Base-by-base conservation (phyloP, 2,329 filamentous ascomycete genomes). In the Ophiognomonia clavigignenti-juglandacearum region DNA sequence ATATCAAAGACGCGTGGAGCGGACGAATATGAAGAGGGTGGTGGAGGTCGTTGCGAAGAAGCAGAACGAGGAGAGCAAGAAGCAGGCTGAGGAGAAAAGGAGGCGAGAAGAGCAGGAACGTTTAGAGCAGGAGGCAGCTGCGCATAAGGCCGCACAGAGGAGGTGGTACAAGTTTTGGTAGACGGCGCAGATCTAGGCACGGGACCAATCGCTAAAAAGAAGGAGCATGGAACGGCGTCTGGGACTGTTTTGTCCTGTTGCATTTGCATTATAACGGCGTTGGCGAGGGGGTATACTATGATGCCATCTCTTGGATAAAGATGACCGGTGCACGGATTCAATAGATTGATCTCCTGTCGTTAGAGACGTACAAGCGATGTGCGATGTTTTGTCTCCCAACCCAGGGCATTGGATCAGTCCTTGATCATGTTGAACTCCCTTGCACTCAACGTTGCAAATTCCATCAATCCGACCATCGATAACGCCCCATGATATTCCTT, bases 1-100 rank as follows among this genome's bases (percentile, higher is more conserved):
- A 60, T 83, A 83, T 56, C 77, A 79, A 52, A 77, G 90, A 50
- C 74, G 79, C 39, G 75, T 85, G 51, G 92, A 97, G 67, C 80
- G 84, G 57, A 80, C 83, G 52, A 86, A 88, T 53, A 92, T 98
- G 83, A 86, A 86, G 64, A 75, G 89, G 54, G 87, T 87, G 4
- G 85, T 95, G 46, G 88, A 95, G 61, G 80, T 93, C 49, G 85
- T 92, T 64, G 82, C 86, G 60, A 74, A 79, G 57, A 83, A 90
- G 64, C 83, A 87, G 59, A 75, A 82, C 58, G 63, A 71, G 54
- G 64, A 69, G 64, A 55, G 59, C 29, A 63, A 61, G 54, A 60
- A n/a, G n/a, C n/a, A n/a, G n/a, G n/a, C 59, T 53, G 53, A 59
- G 40, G 50, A 56, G 48, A n/a, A n/a, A n/a, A n/a, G n/a, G n/a